Conservation (phyloP, 768 basidiomycete species). For the Inosperma sp. region DNA sequence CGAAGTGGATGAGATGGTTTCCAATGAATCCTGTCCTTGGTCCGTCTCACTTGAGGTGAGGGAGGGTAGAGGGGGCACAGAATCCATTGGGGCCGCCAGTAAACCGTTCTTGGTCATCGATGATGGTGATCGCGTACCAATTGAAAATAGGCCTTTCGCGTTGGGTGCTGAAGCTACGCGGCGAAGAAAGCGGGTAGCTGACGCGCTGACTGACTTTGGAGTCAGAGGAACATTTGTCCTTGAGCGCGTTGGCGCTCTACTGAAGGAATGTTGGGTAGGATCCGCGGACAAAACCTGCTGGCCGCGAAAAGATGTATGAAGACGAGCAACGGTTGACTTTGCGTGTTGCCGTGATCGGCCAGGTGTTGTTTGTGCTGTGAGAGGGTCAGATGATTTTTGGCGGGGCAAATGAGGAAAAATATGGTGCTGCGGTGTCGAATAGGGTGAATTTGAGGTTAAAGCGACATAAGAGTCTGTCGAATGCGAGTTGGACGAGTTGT, state of each 20-base stretch:
- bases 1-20: slow-evolving; percentile 74
- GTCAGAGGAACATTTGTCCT: slow-evolving; percentile 53
- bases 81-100: slow-evolving; percentile 65
- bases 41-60: slow-evolving; percentile 47
- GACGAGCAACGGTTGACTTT: slow-evolving; percentile 39
- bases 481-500: slow-evolving; percentile 71
- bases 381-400: slow-evolving; percentile 38
- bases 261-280: slow-evolving; percentile 45
- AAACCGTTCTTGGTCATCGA: slow-evolving; percentile 70
- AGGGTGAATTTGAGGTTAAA: slow-evolving; percentile 23
- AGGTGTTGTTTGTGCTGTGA: slow-evolving; percentile 26
- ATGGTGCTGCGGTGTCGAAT: slow-evolving; percentile 25
- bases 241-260: slow-evolving; percentile 40
- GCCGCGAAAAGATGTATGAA: slow-evolving; percentile 17
- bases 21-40: slow-evolving; percentile 65
- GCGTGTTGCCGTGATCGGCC: slow-evolving; percentile 35
- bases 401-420: slow-evolving; percentile 29
- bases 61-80: slow-evolving; percentile 52
- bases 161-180: slow-evolving; percentile 97
- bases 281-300: slow-evolving; percentile 36
- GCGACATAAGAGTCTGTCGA: slow-evolving; percentile 65
- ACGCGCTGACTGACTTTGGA: slow-evolving; percentile 64
- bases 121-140: slow-evolving; percentile 51
- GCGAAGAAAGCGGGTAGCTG: slow-evolving; percentile 85
- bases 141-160: slow-evolving; percentile 81